Base-by-base conservation (phyloP, 2,329 filamentous ascomycete species). In the Colletotrichum abscissum region DNA sequence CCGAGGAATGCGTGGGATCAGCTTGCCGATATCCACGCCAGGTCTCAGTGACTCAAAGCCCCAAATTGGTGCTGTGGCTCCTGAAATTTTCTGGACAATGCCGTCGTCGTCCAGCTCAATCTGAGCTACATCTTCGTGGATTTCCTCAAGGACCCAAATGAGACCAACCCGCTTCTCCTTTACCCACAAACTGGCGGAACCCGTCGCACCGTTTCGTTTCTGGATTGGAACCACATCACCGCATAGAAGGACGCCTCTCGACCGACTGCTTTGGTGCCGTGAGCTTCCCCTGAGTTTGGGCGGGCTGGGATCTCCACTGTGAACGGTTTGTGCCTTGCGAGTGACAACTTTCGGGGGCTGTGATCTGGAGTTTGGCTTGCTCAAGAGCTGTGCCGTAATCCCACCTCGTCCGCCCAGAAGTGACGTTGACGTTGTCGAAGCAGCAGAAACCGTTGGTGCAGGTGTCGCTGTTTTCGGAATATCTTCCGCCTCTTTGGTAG, bases 201-300 rank as follows among this genome's bases (percentile, higher is more conserved):
- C 97, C 5, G 93, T 96, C 12, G 93, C 90, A 4, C 97, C 97
- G 78, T 99, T 98, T 74, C 97, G 91, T 83, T 98, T 99, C 81
- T 95, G 94, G 73, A 99, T 99, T 0, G 97, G 97, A 22, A 99
- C 95, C n/a, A 99, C 96, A 81, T 99, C 97, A 56, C 97, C 97
- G 77, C 97, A 99, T 1, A 99, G 88, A 65, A 99, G 83, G 30
- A 99, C 97, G 3, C 96, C 96, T 77, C 95, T 89, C 28, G 95
- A 97, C 76, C 94, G 95, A 78, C 90, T 93, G 76, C 89, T 90
- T 65, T 91, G 88, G 78, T 95, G 93, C 77, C 95, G 88, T 77
- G 86, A 82, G 35, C 86, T 81, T 12, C 86, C 82, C 16, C 87
- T 81, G 66, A 91, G 85, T 80, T 92, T 91, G 55, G 88, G 85